Evolutionary conservation across 805 yeast genomes (phyloP), one percentile per base, ranked within the genome.

Genomic region (Diddensiella santjacobensis): DNA sequence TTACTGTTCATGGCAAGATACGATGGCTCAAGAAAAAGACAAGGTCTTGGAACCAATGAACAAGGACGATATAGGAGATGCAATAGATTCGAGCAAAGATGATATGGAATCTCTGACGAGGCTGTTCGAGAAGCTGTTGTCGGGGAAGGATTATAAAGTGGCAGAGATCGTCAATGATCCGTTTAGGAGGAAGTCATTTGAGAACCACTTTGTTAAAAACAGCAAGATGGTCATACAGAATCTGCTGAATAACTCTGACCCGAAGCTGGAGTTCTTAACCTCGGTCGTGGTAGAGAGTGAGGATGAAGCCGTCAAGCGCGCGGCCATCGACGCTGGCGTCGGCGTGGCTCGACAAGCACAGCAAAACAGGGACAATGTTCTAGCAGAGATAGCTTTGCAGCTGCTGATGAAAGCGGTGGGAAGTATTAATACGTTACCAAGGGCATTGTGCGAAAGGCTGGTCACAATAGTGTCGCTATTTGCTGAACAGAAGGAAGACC

Each of bases 381-480:
- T 8, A 13, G 13, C 11, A 8, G 13, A 13, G 31, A 26, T 26
- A 26, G 8, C 13, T 8, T 26, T 26, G 31, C 8, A 26, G 13
- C 13, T 26, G 11, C 13, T 26, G 13, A 26, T 26, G 31, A 26
- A 26, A 8, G 31, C 13, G 11, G 13, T 26, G 13, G 31, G 31
- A 26, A 13, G 31, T 13, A 26, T 26, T 8, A 8, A 8, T 8
- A 13, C 31, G 8, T 13, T 26, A 26, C 31, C 31, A 8, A 8
- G 31, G 13, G 13, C 31, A 26, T 26, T 13, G 13, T 26, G 8
- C 11, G 31, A 26, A 8, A 8, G 31, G 31, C 13, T 26, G 31
- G 33, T 44, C 3, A 23, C 51, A 13, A 38, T 24, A 13, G 47
- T 48, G 13, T 40, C 44, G 5, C 40, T 26, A 6, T 48, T 37